Base-by-base conservation (phyloP, 805 yeast genomes). In the Barnettozyma californica region DNA sequence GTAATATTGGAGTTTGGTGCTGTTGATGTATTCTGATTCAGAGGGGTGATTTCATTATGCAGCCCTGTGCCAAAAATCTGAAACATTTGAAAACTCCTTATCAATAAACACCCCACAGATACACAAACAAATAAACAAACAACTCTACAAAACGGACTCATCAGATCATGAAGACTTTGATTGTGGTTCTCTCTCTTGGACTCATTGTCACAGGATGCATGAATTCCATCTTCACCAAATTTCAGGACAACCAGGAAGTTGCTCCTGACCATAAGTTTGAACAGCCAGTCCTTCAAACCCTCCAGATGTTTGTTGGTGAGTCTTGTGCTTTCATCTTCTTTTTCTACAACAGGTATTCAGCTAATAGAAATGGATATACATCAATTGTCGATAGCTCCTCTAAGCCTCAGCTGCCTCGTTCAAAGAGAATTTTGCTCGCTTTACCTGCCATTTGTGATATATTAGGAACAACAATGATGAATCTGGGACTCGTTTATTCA, bases 301-400 rank as follows among this genome's bases (percentile, higher is more conserved):
- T 84, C 18, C 92, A 87, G 64, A 87, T 87, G 94, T 86, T 87
- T 59, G 62, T 84, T 5, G 95, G 91, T 21, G 95, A 87, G 59
- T 65, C 78, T 34, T 63, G 67, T 23, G 76, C 81, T 44, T 74
- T 72, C 63, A 38, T 75, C 7, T 73, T 74, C 18, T 75, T 69
- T 53, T 60, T 59, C 53, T 49, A 66, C 36, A 37, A 65, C 25
- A 62, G 63, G 8, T 43, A 27, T n/a, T 14, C 29, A 46, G 57
- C 26, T 13, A 33, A 27, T 16, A n/a, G 34, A 10, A 37, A 47
- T 6, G 20, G 43, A 5, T 26, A 40, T 9, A 27, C 27, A 1
- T 9, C 46, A 5, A 43, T 43, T 2, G 50, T 43, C 7, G 48
- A 42, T 6, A 43, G 47, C 4, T 45, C 43, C 8, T 14, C 39